These are phyloP conservation scores for Bruguiera hainesii DNA, from an alignment of 441 rosid genomes.

Conservation along the genomic window DNA sequence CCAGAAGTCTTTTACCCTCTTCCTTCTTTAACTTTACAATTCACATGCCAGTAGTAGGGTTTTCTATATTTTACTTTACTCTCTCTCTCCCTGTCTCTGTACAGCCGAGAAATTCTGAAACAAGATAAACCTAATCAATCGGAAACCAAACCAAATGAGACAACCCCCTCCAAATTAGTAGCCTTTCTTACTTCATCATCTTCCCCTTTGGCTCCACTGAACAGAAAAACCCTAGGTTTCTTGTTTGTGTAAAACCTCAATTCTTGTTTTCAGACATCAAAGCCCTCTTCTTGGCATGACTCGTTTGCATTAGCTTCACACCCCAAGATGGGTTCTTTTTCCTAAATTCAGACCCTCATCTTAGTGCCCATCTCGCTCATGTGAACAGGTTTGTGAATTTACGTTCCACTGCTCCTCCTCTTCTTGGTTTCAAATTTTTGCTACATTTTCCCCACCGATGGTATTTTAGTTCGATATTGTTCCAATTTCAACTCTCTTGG, in stretches of 20 bases:
- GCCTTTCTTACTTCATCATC: constrained; percentile 22
- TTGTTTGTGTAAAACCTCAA: constrained; percentile 22
- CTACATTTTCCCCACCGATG: too few relatives aligned
- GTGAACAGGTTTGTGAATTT: constrained; percentile 46
- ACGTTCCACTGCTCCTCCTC: constrained; percentile 15
- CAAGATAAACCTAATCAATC: constrained; percentile 35
- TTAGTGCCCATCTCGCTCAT: constrained; percentile 44
- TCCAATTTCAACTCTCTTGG: neutral
- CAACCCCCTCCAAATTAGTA: constrained; percentile 34
- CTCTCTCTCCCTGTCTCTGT: neutral
- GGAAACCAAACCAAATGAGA: constrained; percentile 31
- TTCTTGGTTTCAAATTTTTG: constrained; percentile 16
- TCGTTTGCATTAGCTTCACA: constrained; percentile 25
- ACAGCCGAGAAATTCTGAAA: constrained; percentile 31
- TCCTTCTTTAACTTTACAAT: too few relatives aligned
- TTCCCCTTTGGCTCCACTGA: constrained; percentile 12
- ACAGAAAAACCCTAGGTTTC: constrained; percentile 29
- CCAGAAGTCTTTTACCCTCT: too few relatives aligned
- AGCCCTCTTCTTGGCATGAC: constrained; percentile 26
- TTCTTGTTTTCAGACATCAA: constrained; percentile 23
- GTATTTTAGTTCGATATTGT: neutral
- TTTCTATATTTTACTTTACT: neutral
- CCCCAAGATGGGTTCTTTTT: constrained; percentile 26
- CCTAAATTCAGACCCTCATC: constrained; percentile 52
- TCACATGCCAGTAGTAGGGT: too few relatives aligned